Base-by-base conservation (phyloP, 345 rosid species). In the Brassica juncea region DNA sequence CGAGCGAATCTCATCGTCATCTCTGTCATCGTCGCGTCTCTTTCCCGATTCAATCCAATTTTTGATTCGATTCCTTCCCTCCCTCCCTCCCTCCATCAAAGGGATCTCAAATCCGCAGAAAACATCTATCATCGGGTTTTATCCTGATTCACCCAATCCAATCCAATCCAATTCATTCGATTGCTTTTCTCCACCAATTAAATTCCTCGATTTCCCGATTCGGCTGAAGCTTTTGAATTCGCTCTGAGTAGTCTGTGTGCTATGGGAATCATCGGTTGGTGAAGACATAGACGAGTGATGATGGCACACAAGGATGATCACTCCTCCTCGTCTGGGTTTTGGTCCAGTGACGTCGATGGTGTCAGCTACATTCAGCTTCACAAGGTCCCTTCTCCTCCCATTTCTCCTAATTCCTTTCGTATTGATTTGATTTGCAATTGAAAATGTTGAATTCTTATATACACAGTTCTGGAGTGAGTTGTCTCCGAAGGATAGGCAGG, bases 391-490 rank as follows among this genome's bases (percentile, higher is more conserved):
- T 16, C 3, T 12, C 15, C 12, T 3, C 54, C 15, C 4, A 14
- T 42, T 52, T 34, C 54, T 10, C 3, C 54, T 42, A 4, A 42
- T 14, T 47, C 54, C 19, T 19, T 19, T 19, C 0, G 19, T 19
- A 19, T 19, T 42, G 14, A 11, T 19, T 19, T 42, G 14, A 11
- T 19, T 19, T 19, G 19, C 19, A 19, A 19, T 19, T 19, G 19
- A 19, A 19, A 19, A 19, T 19, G 19, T 19, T 8, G 28, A 62
- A 60, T 66, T 78, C 67, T 23, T 16, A 1, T 54, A 0, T 82
- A 32, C 71, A 68, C 82, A 95, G 99, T 95, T 90, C 74, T 95
- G 99, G 99, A 87, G 85, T 83, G 94, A 87, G 80, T 72, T 91
- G 60, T 68, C 96, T 1, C 84, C 75, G 4, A 88, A 85, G 82